Evolutionary conservation across 1,284 basidiomycete species (phyloP).

Genomic region (Pseudozyma sp.): DNA sequence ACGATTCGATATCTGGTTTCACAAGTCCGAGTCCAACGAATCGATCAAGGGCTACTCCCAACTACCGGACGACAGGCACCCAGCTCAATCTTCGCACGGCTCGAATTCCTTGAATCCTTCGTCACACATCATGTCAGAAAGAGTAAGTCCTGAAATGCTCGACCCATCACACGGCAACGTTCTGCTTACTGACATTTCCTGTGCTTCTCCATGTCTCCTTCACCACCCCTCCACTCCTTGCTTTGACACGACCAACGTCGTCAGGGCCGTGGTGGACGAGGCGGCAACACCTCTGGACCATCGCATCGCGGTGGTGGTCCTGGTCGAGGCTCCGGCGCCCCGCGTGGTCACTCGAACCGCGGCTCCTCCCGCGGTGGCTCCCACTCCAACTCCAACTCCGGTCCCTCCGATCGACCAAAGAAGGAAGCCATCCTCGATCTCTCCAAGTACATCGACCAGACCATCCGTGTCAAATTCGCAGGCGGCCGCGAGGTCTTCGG

Average conservation of each 20-base stretch:
- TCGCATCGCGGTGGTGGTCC: slow-evolving; percentile 26
- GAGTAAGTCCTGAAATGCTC: slow-evolving; percentile 17
- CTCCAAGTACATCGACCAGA: slow-evolving; percentile 90
- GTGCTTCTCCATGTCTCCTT: neutral
- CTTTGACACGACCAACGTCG: too few relatives aligned
- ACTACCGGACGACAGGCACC: too few relatives aligned
- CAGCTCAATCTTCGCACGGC: neutral
- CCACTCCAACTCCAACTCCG: slow-evolving; percentile 6
- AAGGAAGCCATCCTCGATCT: slow-evolving; percentile 96
- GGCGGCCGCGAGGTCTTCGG: slow-evolving; percentile 95
- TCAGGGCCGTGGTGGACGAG: slow-evolving; percentile 30
- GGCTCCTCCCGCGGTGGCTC: slow-evolving; percentile 14
- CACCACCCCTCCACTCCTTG: neutral
- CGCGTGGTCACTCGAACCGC: slow-evolving; percentile 1
- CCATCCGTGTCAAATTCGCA: slow-evolving; percentile 93
- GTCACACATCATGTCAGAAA: slow-evolving; percentile 29
- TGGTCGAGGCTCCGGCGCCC: slow-evolving; percentile 4
- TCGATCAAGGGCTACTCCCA: too few relatives aligned
- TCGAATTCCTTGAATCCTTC: neutral
- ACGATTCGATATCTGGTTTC: neutral
- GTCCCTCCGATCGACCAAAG: slow-evolving; percentile 80
- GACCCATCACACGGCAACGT: too few relatives aligned
- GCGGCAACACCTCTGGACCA: slow-evolving; percentile 19
- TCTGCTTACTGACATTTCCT: too few relatives aligned
- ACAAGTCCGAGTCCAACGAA: too few relatives aligned